Base-by-base conservation (phyloP, 495 filamentous ascomycete genomes). In the Evernia prunastri region DNA sequence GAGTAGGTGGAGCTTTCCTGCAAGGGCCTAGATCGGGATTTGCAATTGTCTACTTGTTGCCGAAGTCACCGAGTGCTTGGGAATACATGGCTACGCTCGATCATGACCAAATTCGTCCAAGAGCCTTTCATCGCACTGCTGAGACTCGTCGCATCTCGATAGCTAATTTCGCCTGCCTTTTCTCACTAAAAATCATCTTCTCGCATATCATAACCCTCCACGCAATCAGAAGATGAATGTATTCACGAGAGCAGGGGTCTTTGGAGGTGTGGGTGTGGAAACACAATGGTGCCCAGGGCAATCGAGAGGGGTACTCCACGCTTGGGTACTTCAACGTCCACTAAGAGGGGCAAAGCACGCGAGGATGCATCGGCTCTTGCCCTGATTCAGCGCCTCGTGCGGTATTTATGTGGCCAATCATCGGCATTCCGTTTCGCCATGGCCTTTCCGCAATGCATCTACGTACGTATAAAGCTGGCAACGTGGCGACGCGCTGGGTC, bases 361-460 rank as follows among this genome's bases (percentile, higher is more conserved):
- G 51, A 54, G 51, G 29, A 54, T 35, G 29, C 29, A 54, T 29
- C 29, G 51, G 27, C 51, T 33, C n/a, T 54, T 54, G 51, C 29
- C 51, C 29, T 54, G 1, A 18, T 29, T 33, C 18, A 54, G 29
- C 29, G 51, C 15, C 51, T 33, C 51, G 51, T 54, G 51, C 51
- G 51, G 51, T 54, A 54, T 54, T 54, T 33, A 54, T 54, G 51
- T 54, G 27, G 29, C 51, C 51, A 54, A 33, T 54, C 51, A 54
- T 54, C 33, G 51, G 29, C 29, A 1, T 20, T 54, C 6, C 29
- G 0, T 33, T 54, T 33, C n/a, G 51, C 51, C 25, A n/a, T 54
- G 27, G 29, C 29, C 29, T 9, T 18, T 54, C 51, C 51, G n/a
- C n/a, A n/a, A n/a, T n/a, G n/a, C n/a, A n/a, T n/a, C n/a, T n/a